Base-by-base conservation (phyloP, 176 grass and related monocot species). In the Ampelocalamus luodianensis region DNA sequence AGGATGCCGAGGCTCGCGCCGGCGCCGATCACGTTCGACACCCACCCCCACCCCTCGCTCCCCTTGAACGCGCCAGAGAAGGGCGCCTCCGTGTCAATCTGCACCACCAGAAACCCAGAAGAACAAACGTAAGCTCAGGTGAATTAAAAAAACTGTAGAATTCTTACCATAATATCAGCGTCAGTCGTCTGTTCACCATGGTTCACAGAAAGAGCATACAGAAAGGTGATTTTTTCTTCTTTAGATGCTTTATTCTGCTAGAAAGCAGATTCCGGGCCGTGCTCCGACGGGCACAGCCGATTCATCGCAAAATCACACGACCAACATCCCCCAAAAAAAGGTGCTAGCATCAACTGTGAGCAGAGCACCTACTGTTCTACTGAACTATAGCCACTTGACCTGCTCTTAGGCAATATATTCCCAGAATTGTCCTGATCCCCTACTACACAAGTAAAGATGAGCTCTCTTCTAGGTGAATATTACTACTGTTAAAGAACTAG, bases 1-100 rank as follows among this genome's bases (percentile, higher is more conserved):
- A 99, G 78, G 87, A 99, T 99, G 34, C 96, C 93, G 2, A 94
- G 89, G 80, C 96, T 91, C 1, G 96, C 96, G 8, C 96, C 96
- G 2, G 70, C 86, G 14, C 91, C 96, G 18, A 96, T 85, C 40
- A 96, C 90, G 65, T 96, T 99, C 6, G 96, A 96, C 70, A 90
- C 96, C 96, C 93, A 98, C n/a, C 51, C 80, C 91, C 83, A 91
- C 4, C 88, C 85, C 5, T 77, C 59, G 23, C 84, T 83, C 22
- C 93, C 91, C 23, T 23, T 75, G 81, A 99, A 99, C 17, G 96
- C 93, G 20, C 79, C 89, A 0, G 93, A 96, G 87, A 99, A 99
- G 5, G 96, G 93, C 49, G 93, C 89, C 70, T 99, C 93, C 5
- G 77, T 80, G 67, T 99, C 90, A 15, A 99, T 99, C 96, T 99